Conservation (phyloP, 306 rosid species). For the Spatholobus suberectus region DNA sequence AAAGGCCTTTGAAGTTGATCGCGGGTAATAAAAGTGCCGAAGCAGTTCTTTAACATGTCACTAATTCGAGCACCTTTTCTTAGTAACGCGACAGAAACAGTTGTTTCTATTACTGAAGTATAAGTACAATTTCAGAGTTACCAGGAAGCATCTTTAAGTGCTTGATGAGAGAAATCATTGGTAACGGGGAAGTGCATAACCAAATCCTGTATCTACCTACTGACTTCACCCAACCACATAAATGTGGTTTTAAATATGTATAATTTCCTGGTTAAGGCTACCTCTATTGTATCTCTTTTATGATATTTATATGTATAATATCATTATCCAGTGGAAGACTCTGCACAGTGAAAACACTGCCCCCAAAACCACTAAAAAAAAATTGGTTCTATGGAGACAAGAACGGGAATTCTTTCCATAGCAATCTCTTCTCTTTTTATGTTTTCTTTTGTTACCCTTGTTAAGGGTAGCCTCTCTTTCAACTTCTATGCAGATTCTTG, state of each 20-base stretch:
- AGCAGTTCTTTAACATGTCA: neutral
- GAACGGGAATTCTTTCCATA: conserved; percentile 22
- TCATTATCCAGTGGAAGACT: conserved; percentile 20
- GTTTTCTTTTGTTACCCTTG: conserved; percentile 39
- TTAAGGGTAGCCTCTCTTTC: conserved; percentile 62
- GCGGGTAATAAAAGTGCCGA: neutral
- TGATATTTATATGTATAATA: neutral
- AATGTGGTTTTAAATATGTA: conserved; percentile 62
- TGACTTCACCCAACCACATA: conserved; percentile 73
- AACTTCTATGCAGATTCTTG: conserved; percentile 77
- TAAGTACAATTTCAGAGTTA: no score
- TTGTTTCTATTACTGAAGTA: neutral
- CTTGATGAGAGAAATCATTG: neutral
- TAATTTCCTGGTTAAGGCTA: neutral
- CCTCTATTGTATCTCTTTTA: no score
- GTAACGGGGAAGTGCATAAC: neutral
- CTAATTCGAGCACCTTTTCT: neutral
- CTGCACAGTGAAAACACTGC: conserved; percentile 5
- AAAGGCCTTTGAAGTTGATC: neutral
- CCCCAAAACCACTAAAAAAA: neutral
- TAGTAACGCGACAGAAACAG: no score
- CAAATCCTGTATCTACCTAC: conserved; percentile 52
- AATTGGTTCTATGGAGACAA: conserved; percentile 59
- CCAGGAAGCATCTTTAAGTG: conserved; percentile 39
- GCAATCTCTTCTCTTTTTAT: conserved; percentile 36